Base-by-base conservation (phyloP, 2,329 filamentous ascomycete genomes). In the Aspergillus sp. region DNA sequence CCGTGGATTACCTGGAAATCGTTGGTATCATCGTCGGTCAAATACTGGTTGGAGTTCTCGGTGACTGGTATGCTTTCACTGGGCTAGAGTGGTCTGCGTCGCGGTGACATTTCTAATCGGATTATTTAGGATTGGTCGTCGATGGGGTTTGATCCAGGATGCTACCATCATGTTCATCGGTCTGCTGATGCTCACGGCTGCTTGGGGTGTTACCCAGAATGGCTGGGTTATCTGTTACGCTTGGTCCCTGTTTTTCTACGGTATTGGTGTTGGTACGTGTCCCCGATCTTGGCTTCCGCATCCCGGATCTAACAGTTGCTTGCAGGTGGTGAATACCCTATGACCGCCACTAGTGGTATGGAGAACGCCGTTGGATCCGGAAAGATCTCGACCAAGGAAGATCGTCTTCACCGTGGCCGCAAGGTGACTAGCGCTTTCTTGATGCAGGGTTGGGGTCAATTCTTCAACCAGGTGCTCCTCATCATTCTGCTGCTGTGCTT, bases 381-480 rank as follows among this genome's bases (percentile, higher is more conserved):
- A 57, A 92, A 88, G 71, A 77, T 96, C 49, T 97, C 93, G 5
- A 96, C 91, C 53, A 88, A 87, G 57, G 91, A 96, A 49, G 93
- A 97, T 71, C 90, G 93, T 70, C 85, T 97, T 49, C 93, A 97
- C 78, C 91, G 93, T 75, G 93, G 93, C 59, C 89, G 93, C 68
- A 96, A 96, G 74, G 93, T 97, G 70, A 96, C 91, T 60, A 91
- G 88, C 72, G 92, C 93, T 53, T 97, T 97, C 79, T 75, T 97
- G 75, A 97, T 97, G 93, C 93, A 97, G 75, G 93, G 93, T 50
- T 97, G 93, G 93, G 93, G 93, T 60, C 93, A 97, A 74, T 89
- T 96, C 71, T 80, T 89, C 78, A 97, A 97, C 83, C 93, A 97
- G 76, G 87, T 88, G 63, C 76, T 96, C 52, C 82, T 97, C 58